A percentile compares a stretch with the other conserved stretches of the same genome.
These are phyloP conservation scores for Ganoderma multipileum DNA, from an alignment of 1,284 basidiomycete species.

Conservation along the genomic window DNA sequence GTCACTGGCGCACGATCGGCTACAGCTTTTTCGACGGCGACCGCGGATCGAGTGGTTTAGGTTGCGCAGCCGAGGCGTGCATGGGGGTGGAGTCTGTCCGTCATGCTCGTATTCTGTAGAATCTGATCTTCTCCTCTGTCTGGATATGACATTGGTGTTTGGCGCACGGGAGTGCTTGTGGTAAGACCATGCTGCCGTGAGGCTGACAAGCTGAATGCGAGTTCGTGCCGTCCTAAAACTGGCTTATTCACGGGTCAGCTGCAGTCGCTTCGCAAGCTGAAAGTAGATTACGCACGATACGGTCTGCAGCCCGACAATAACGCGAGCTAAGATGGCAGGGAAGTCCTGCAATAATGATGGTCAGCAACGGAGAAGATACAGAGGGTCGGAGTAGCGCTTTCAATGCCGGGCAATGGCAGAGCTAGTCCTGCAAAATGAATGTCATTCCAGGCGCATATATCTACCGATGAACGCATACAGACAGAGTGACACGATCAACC, in stretches of 20 bases:
- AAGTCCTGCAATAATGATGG: neutral
- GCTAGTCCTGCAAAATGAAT: neutral
- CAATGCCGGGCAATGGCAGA: neutral
- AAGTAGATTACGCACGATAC: neutral
- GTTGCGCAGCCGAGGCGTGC: neutral
- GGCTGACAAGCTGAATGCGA: neutral
- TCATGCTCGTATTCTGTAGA: neutral
- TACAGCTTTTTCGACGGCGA: neutral
- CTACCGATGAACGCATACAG: neutral
- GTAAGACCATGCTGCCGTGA: neutral
- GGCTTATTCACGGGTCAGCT: neutral
- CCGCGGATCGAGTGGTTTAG: constrained; percentile 6
- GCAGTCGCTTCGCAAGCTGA: neutral
- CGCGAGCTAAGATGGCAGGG: neutral
- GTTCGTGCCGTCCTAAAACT: neutral
- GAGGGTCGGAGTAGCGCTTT: neutral
- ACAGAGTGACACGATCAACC: constrained; percentile 1
- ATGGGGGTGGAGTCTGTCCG: neutral
- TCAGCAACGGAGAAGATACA: neutral
- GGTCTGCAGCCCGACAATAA: too few species aligned
- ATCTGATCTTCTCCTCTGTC: neutral
- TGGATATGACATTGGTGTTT: neutral
- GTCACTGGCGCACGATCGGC: constrained; percentile 7
- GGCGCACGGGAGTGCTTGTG: neutral
- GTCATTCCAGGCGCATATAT: constrained; percentile 8